Conservation (phyloP, 306 rosid species). For the Casuarina equisetifolia region DNA sequence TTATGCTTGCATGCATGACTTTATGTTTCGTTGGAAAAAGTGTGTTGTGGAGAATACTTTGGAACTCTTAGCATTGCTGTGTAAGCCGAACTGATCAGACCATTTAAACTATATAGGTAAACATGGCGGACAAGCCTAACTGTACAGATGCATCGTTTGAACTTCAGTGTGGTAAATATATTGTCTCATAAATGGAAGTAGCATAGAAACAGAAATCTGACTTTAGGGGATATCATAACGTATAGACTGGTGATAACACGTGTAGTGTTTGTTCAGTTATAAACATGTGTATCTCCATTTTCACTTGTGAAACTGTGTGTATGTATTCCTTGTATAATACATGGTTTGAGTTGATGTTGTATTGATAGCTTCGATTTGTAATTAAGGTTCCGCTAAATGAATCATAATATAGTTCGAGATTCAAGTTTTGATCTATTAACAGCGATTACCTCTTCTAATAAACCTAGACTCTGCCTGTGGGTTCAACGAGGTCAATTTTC, state of each 20-base stretch:
- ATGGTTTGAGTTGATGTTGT: neutral
- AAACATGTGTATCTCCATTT: neutral
- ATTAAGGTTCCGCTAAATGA: neutral
- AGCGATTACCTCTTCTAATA: neutral
- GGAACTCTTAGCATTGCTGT: neutral
- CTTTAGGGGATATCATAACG: neutral
- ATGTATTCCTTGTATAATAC: neutral
- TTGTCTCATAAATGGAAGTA: neutral
- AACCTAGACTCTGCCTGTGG: neutral
- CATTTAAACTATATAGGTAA: too few relatives aligned
- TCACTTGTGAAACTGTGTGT: neutral
- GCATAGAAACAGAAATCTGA: neutral
- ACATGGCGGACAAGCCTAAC: too few relatives aligned
- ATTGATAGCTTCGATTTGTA: neutral
- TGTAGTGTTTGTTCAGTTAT: neutral
- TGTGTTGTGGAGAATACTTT: neutral
- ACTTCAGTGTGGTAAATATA: neutral
- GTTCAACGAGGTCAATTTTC: neutral
- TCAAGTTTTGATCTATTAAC: neutral
- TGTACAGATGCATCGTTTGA: neutral
- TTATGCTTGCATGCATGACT: too few relatives aligned
- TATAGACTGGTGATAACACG: neutral
- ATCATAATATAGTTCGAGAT: neutral
- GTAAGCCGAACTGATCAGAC: neutral
- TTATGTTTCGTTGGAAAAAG: too few relatives aligned